Percentiles rank a stretch among this genome's conserved stretches.
Conservation (phyloP, 1,139 yeast genomes). For the Nakaseomyces nivariensis region DNA sequence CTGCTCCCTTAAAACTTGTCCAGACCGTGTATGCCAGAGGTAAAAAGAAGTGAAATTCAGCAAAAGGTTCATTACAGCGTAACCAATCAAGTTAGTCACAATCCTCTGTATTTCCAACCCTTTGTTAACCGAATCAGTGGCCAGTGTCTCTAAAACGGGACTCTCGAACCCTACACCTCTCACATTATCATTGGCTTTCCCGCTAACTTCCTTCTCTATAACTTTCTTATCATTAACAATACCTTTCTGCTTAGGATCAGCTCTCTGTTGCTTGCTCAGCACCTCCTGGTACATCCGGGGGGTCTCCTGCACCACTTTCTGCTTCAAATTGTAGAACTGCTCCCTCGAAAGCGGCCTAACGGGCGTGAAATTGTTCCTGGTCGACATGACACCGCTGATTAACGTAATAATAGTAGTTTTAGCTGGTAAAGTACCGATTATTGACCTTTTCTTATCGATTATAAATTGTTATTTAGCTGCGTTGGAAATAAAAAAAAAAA, state of each 20-base stretch:
- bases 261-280: background rate
- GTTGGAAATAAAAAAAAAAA: background rate
- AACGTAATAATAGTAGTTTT: background rate
- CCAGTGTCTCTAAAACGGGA: slow-evolving; percentile 30
- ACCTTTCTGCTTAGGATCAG: no score
- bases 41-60: slow-evolving; percentile 22
- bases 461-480: no score
- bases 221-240: slow-evolving; percentile 2
- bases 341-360: slow-evolving; percentile 21
- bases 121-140: slow-evolving; percentile 31
- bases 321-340: slow-evolving; percentile 17
- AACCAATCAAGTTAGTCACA: slow-evolving; percentile 27
- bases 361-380: slow-evolving; percentile 14
- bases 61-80: slow-evolving; percentile 25
- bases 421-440: no score
- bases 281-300: slow-evolving; percentile 14
- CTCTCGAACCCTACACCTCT: slow-evolving; percentile 22
- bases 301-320: slow-evolving; percentile 18
- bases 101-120: slow-evolving; percentile 32
- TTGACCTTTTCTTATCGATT: no score
- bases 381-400: background rate
- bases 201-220: background rate
- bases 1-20: background rate
- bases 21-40: slow-evolving; percentile 17
- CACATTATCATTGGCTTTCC: no score